A percentile compares a stretch with the other conserved stretches of the same genome.
phyloP scores from a whole-genome alignment of 1,284 basidiomycete genomes.

The Pseudozyma sp. region DNA sequence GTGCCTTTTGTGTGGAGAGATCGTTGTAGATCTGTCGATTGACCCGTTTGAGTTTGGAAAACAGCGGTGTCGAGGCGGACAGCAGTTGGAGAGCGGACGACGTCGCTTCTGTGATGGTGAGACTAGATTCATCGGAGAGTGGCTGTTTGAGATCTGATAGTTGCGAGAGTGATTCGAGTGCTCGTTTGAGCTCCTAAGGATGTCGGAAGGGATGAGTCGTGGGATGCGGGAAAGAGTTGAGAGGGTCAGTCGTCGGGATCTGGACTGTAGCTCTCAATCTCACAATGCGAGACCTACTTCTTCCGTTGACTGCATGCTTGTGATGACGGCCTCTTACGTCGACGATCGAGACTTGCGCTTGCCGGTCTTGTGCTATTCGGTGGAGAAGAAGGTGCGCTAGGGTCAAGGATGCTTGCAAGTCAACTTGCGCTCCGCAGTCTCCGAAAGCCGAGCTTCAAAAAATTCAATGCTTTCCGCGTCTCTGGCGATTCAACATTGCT shows the following conservation, averaged over 20 bases:
- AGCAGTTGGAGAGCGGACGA: conserved; percentile 19
- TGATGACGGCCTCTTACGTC: too few species aligned
- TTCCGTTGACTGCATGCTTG: too few species aligned
- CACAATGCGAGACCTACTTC: too few species aligned
- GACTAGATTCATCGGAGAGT: background rate
- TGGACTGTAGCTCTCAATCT: background rate
- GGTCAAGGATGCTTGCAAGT: background rate
- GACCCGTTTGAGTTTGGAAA: conserved; percentile 29
- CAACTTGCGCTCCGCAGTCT: background rate
- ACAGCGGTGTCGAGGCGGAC: conserved; percentile 23
- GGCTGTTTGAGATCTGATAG: conserved; percentile 25
- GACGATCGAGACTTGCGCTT: too few species aligned
- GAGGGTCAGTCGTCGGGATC: background rate
- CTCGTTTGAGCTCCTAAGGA: conserved; percentile 24
- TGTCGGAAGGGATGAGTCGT: background rate
- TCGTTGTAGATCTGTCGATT: conserved; percentile 35
- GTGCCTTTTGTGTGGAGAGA: conserved; percentile 24
- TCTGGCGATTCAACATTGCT: background rate
- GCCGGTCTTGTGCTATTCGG: too few species aligned
- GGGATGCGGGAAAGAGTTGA: background rate
- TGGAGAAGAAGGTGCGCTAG: too few species aligned
- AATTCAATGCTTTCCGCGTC: too few species aligned
- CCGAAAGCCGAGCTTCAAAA: conserved; percentile 1
- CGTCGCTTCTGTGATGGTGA: background rate
- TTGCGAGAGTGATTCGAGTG: conserved; percentile 12